Evolutionary conservation across 1,139 yeast genomes (phyloP).

Genomic region (Insectozyma bohioensis): DNA sequence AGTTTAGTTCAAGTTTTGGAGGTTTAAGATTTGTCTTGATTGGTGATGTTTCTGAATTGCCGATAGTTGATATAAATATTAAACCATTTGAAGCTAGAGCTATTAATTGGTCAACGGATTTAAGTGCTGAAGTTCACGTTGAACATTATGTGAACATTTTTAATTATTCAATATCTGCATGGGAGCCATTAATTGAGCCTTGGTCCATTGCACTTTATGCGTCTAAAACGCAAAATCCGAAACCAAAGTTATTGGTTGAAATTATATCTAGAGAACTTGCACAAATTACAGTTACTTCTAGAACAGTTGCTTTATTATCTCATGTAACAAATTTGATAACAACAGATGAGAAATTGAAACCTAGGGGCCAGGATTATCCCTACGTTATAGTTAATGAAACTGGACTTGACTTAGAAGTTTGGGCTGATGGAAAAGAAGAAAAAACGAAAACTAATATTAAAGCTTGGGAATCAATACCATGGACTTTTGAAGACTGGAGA

Average conservation of each 20-base stretch:
- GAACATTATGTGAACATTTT: slow-evolving; percentile 77
- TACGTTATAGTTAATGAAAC: slow-evolving; percentile 82
- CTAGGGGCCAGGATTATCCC: slow-evolving; percentile 82
- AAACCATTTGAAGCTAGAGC: slow-evolving; percentile 73
- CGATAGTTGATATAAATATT: slow-evolving; percentile 79
- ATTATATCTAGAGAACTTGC: slow-evolving; percentile 73
- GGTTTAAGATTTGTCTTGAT: slow-evolving; percentile 86
- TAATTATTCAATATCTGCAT: slow-evolving; percentile 87
- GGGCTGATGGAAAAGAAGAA: slow-evolving; percentile 50
- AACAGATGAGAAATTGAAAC: slow-evolving; percentile 52
- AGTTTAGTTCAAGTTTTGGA: slow-evolving; percentile 65
- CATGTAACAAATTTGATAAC: slow-evolving; percentile 61
- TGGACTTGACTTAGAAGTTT: slow-evolving; percentile 73
- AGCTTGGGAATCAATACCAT: slow-evolving; percentile 58
- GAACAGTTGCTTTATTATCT: slow-evolving; percentile 76
- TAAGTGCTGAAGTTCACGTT: slow-evolving; percentile 68
- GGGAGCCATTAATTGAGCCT: slow-evolving; percentile 95
- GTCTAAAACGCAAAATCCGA: slow-evolving; percentile 46
- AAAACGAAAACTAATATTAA: slow-evolving; percentile 33
- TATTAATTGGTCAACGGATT: slow-evolving; percentile 87
- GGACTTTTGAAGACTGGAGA: slow-evolving; percentile 97
- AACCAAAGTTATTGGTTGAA: slow-evolving; percentile 54
- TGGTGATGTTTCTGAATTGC: slow-evolving; percentile 93
- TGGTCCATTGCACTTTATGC: slow-evolving; percentile 82
- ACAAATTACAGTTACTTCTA: slow-evolving; percentile 78